These are phyloP conservation scores for Russula griseocarnosa DNA, from an alignment of 768 basidiomycete genomes.

Conservation along the genomic window DNA sequence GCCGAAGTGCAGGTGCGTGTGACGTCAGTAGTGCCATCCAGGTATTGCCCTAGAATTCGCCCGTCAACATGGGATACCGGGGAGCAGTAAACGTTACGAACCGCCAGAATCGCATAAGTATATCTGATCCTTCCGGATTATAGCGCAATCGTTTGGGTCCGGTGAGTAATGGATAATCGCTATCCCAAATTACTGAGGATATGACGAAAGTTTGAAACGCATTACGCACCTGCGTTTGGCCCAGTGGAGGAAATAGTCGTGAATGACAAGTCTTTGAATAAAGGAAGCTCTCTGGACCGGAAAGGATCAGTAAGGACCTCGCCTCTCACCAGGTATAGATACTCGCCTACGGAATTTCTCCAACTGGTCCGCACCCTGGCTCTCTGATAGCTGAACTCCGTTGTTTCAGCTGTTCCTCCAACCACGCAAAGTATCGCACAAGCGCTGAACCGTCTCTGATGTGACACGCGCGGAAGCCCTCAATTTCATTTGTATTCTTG, in stretches of 20 bases:
- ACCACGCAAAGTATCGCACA: constrained; percentile 88
- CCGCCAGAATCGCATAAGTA: constrained; percentile 89
- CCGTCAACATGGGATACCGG: neutral
- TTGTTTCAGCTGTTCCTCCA: constrained; percentile 75
- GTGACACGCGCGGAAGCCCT: constrained; percentile 86
- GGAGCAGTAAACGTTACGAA: constrained; percentile 29
- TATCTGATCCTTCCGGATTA: constrained; percentile 71
- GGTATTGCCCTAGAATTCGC: constrained; percentile 60
- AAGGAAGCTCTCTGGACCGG: constrained; percentile 56
- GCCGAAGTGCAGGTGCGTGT: constrained; percentile 94
- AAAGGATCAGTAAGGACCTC: neutral
- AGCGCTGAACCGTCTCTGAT: constrained; percentile 88
- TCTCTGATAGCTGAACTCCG: constrained; percentile 66
- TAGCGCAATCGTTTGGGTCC: constrained; percentile 64
- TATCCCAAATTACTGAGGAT: constrained; percentile 30
- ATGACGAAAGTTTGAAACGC: neutral
- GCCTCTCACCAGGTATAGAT: neutral
- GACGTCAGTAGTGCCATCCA: constrained; percentile 94
- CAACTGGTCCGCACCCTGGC: constrained; percentile 72
- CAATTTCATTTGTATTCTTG: constrained; percentile 77
- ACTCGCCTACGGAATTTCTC: constrained; percentile 78
- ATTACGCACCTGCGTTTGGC: constrained; percentile 76
- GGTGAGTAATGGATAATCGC: constrained; percentile 95
- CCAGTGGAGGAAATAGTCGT: constrained; percentile 90
- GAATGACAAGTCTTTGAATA: constrained; percentile 88